These are phyloP conservation scores for Tardiomyces depauwii DNA, from an alignment of 1,139 yeast species.

Conservation along the genomic window DNA sequence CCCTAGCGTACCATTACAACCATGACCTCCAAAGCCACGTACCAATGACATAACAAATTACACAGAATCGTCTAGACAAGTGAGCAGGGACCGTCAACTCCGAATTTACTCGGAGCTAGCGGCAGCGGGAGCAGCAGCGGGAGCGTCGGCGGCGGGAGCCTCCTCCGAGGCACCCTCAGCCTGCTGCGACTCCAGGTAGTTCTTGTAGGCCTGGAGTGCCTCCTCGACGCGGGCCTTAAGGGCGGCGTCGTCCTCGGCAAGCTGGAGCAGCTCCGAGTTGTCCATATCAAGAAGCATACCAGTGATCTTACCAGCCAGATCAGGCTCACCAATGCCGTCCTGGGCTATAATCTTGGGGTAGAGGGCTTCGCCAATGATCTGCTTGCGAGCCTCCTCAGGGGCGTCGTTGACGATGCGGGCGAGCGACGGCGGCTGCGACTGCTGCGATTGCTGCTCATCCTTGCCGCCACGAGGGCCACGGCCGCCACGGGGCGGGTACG, in stretches of 20 bases:
- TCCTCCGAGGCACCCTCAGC: slow-evolving; percentile 5
- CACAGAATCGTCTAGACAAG: background rate
- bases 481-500: slow-evolving; percentile 10
- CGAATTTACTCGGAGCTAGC: background rate
- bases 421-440: slow-evolving; percentile 15
- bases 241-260: slow-evolving; percentile 74
- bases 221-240: slow-evolving; percentile 90
- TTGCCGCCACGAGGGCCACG: slow-evolving; percentile 15
- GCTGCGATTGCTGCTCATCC: slow-evolving; percentile 12
- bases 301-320: slow-evolving; percentile 97
- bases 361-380: slow-evolving; percentile 94
- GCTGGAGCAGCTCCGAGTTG: slow-evolving; percentile 78
- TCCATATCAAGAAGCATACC: slow-evolving; percentile 98
- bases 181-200: slow-evolving; percentile 22
- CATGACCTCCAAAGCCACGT: background rate
- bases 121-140: background rate
- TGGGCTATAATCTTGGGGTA: slow-evolving; percentile 90
- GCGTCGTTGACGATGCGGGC: slow-evolving; percentile 25
- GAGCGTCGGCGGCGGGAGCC: background rate
- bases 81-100: background rate
- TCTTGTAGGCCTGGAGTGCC: slow-evolving; percentile 67
- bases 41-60: background rate
- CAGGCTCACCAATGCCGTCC: slow-evolving; percentile 74
- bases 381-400: slow-evolving; percentile 81
- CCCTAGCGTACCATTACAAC: too few relatives aligned